Base-by-base conservation (phyloP, 2,329 filamentous ascomycete species). In the Dactylonectria macrodidyma region DNA sequence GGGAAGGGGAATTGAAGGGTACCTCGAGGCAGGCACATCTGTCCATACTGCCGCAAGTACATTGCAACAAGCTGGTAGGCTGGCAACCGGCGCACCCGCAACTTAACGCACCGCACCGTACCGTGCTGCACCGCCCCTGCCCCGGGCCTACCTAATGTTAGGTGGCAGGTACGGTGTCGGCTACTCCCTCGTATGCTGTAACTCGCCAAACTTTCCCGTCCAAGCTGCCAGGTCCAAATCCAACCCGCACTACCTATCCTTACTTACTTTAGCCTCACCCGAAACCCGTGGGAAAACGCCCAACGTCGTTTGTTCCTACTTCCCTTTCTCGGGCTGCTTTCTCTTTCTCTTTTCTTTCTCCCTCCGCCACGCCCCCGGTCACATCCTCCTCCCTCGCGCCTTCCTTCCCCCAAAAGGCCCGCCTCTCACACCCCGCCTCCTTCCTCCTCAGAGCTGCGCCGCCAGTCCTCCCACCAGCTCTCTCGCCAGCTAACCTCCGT, bases 401-500 rank as follows among this genome's bases (percentile, higher is more conserved):
- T 36, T 56, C n/a, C 48, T 38, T 64, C 62, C 26, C 47, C 56
- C 64, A 47, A n/a, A 62, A 62, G 62, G 60, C 65, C 62, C 69
- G 58, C 52, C 46, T 51, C 58, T 62, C 59, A 58, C 52, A 59
- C 57, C 54, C 71, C 65, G 66, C 58, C 61, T 36, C 52, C 46
- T 47, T 51, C 34, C 30, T 48, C 30, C 30, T 16, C 46, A 54
- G 61, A 68, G 72, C 72, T 74, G 64, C 54, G 46, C 26, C 61
- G 66, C 59, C 51, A 16, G 19, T n/a, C 36, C 36, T 69, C 67
- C 50, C 54, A 38, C 64, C 57, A 68, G 56, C 60, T 66, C 59
- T 69, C 67, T 47, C 54, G 38, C 64, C 57, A 68, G 56, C 60
- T 66, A 30, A 30, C 64, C 67, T 57, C 34, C 30, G 44, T 46